Conservation (phyloP, 2,329 filamentous ascomycete genomes). For the Emericellopsis cladophorae region DNA sequence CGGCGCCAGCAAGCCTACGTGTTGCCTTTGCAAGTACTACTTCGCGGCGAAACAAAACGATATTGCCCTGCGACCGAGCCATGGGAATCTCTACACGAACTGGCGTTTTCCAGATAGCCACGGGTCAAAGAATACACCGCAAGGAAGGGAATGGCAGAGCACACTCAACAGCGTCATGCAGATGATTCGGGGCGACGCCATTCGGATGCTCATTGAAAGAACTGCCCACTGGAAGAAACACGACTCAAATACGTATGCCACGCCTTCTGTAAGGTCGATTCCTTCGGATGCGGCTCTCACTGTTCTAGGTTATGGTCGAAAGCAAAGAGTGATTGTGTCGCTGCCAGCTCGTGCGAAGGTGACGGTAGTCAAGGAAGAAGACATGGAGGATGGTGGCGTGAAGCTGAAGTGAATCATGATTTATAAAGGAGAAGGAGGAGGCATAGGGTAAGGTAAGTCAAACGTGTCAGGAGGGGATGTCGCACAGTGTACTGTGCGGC, state of each 20-base stretch:
- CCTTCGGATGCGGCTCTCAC: neutral
- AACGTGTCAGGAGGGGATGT: no score
- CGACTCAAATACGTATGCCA: slow-evolving; percentile 15
- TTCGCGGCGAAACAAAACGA: slow-evolving; percentile 13
- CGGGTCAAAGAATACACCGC: slow-evolving; percentile 2
- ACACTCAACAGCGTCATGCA: slow-evolving; percentile 13
- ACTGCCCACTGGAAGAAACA: slow-evolving; percentile 11
- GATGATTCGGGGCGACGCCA: slow-evolving; percentile 13
- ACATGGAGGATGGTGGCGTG: neutral
- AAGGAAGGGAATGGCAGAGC: slow-evolving; percentile 5
- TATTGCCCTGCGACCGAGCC: slow-evolving; percentile 15
- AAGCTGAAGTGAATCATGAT: neutral
- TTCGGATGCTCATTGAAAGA: slow-evolving; percentile 13
- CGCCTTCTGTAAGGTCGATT: neutral
- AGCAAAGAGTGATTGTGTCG: neutral
- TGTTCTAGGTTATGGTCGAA: no score
- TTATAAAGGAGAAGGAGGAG: no score
- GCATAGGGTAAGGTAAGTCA: no score
- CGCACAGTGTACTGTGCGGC: no score
- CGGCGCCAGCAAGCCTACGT: slow-evolving; percentile 26
- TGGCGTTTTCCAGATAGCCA: slow-evolving; percentile 23
- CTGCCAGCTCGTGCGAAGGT: neutral
- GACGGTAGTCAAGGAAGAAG: neutral
- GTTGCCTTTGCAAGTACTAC: slow-evolving; percentile 23
- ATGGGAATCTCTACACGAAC: slow-evolving; percentile 23